A percentile compares a stretch with the other conserved stretches of the same genome.
Evolutionary conservation across 2,329 filamentous ascomycete species (phyloP).

Genomic region (Periconia macrospinosa): DNA sequence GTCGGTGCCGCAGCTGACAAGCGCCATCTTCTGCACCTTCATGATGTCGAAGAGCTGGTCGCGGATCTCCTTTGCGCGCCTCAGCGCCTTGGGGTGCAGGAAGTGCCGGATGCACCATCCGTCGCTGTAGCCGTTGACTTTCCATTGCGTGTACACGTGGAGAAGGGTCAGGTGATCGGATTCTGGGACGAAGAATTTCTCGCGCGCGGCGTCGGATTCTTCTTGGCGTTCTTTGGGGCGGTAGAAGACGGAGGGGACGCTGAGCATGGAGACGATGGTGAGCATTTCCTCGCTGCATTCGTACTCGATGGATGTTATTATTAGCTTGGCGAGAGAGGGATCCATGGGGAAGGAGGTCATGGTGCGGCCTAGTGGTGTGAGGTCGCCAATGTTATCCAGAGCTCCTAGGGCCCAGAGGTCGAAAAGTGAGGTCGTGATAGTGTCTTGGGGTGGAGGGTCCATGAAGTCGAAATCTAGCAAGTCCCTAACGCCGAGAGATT

Average conservation of each 20-base stretch:
- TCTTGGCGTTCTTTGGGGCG: slow-evolving; percentile 95
- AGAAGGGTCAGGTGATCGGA: slow-evolving; percentile 95
- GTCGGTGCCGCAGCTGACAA: slow-evolving; percentile 89
- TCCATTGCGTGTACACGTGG: slow-evolving; percentile 96
- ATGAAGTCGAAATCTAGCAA: slow-evolving; percentile 98
- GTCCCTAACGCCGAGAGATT: slow-evolving; percentile 91
- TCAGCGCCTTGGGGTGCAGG: slow-evolving; percentile 89
- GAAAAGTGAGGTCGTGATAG: slow-evolving; percentile 94
- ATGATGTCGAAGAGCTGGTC: slow-evolving; percentile 95
- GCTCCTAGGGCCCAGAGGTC: slow-evolving; percentile 96
- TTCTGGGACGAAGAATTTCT: slow-evolving; percentile 98
- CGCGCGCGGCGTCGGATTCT: slow-evolving; percentile 90
- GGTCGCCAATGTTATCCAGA: slow-evolving; percentile 87
- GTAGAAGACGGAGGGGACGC: slow-evolving; percentile 95
- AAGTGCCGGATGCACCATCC: slow-evolving; percentile 94
- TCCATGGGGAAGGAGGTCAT: slow-evolving; percentile 99
- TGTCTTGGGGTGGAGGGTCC: slow-evolving; percentile 97
- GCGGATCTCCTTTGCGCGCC: slow-evolving; percentile 88
- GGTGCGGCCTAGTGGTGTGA: slow-evolving; percentile 81
- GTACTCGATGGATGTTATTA: slow-evolving; percentile 89
- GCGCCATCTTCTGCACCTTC: slow-evolving; percentile 85
- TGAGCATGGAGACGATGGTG: slow-evolving; percentile 97
- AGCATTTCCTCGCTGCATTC: slow-evolving; percentile 97
- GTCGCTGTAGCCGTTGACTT: slow-evolving; percentile 84
- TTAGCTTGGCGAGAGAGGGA: slow-evolving; percentile 87